Evolutionary conservation across 805 yeast genomes (phyloP), one percentile per base, ranked within the genome.

Genomic region (Metschnikowia koreensis): DNA sequence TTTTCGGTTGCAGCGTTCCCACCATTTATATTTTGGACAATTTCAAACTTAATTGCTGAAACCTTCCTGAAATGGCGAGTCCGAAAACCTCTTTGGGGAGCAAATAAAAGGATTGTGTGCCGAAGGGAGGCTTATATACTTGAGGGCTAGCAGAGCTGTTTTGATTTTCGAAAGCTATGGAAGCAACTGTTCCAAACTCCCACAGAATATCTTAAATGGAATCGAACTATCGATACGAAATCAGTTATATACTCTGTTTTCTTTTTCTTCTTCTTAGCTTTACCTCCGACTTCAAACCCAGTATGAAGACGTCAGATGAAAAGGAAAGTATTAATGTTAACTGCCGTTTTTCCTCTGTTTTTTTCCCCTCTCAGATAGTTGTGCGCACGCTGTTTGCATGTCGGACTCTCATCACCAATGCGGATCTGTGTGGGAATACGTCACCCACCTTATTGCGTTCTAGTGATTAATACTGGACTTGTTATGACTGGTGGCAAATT

Each of bases 381-480:
- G 50, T 47, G 51, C 51, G 51, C 51, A 33, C 46, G 33, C 43
- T 13, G 39, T 22, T 33, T 11, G 17, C 31, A 46, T 39, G 42
- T 31, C 31, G 44, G 44, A 26, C 9, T 8, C 50, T 22, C 46
- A 36, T 27, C 33, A n/a, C 22, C 33, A 29, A 39, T 39, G 48
- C 48, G 44, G 15, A 38, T 41, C 29, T 41, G 26, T 31, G 36
- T 17, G 41, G 33, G 38, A 12, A 31, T 9, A 41, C 29, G 43
- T 41, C 43, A 41, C 33, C 15, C 43, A 41, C 34, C 34, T 16
- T 26, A 13, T 17, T 22, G 4, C 2, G 4, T 22, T 22, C 22
- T 22, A 22, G 4, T 26, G 42, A 9, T 31, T 31, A 31, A 10
- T 31, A 31, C 12, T 3, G 34, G 10, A 3, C 10, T 6, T 31